Evolutionary conservation across 2,329 filamentous ascomycete genomes (phyloP).

Genomic region (Alternaria longipes): DNA sequence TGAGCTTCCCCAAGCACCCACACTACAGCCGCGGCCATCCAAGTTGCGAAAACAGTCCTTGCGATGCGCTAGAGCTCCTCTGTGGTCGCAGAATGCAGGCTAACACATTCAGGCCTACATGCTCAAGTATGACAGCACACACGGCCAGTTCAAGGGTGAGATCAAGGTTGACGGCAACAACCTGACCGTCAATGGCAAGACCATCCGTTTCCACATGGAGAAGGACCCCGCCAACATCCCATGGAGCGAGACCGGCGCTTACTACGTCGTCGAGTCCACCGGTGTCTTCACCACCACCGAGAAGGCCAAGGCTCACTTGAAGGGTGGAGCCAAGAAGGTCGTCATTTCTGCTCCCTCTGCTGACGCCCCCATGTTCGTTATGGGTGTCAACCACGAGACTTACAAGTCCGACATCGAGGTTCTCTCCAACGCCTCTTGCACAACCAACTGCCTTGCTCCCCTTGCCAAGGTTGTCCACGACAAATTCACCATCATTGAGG

Average conservation of each 20-base stretch:
- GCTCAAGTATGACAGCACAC: conserved; percentile 99
- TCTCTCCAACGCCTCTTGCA: conserved; percentile 99
- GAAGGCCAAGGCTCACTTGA: conserved; percentile 93
- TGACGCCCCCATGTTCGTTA: conserved; percentile 99
- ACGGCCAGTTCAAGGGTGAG: conserved; percentile 95
- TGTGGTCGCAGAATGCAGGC: conserved; percentile 15
- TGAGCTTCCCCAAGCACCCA: conserved; percentile 64
- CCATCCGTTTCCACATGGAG: conserved; percentile 93
- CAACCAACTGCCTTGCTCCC: conserved; percentile 99
- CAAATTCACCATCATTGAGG: conserved; percentile 97
- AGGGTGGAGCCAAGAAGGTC: conserved; percentile 97
- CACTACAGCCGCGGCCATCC: background rate
- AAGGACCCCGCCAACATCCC: conserved; percentile 88
- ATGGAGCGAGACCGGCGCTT: conserved; percentile 85
- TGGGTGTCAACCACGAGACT: conserved; percentile 95
- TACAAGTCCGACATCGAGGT: conserved; percentile 92
- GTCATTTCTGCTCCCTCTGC: conserved; percentile 85
- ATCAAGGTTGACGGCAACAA: conserved; percentile 76
- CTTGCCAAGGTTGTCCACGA: conserved; percentile 99
- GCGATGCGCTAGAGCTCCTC: background rate
- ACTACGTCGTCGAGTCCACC: conserved; percentile 97
- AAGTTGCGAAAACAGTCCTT: background rate
- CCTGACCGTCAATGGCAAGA: conserved; percentile 93
- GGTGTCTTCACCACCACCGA: conserved; percentile 99
- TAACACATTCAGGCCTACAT: conserved; percentile 83